Evolutionary conservation across 1,139 yeast species (phyloP).

Genomic region (Ogataea hybrid): DNA sequence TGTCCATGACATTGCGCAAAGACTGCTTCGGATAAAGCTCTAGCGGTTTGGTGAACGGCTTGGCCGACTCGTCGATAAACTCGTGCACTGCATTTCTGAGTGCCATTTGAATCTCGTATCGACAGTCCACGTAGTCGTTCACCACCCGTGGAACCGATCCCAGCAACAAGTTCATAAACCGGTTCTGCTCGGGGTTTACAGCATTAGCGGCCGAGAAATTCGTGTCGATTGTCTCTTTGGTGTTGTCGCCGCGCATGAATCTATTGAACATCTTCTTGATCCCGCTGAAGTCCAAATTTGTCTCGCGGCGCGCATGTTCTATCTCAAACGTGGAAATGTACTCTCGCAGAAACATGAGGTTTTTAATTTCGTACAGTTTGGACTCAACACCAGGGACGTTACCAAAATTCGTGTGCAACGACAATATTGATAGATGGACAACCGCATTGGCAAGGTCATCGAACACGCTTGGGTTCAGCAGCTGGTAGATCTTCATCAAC

Average conservation of each 20-base stretch:
- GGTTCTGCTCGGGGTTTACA: slow-evolving; percentile 31
- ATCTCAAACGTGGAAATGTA: slow-evolving; percentile 81
- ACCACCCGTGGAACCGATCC: slow-evolving; percentile 82
- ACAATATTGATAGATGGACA: slow-evolving; percentile 72
- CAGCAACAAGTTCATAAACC: slow-evolving; percentile 57
- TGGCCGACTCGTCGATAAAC: slow-evolving; percentile 46
- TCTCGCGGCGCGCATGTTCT: slow-evolving; percentile 69
- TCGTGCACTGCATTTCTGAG: slow-evolving; percentile 68
- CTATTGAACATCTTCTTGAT: slow-evolving; percentile 33
- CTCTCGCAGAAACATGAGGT: slow-evolving; percentile 65
- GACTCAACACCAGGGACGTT: slow-evolving; percentile 50
- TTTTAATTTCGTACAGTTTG: slow-evolving; percentile 66
- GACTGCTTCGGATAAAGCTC: slow-evolving; percentile 27
- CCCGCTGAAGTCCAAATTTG: slow-evolving; percentile 79
- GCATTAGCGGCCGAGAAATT: slow-evolving; percentile 32
- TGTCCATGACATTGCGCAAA: slow-evolving; percentile 33
- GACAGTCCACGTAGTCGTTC: slow-evolving; percentile 82
- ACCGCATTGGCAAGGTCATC: slow-evolving; percentile 88
- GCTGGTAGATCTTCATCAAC: slow-evolving; percentile 74
- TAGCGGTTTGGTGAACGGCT: slow-evolving; percentile 31
- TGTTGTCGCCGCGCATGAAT: slow-evolving; percentile 37
- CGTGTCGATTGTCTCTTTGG: slow-evolving; percentile 20
- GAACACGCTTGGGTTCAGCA: slow-evolving; percentile 72
- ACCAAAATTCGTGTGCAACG: slow-evolving; percentile 51
- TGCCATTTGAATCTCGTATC: slow-evolving; percentile 70